Conservation (phyloP, 495 filamentous ascomycete genomes). For the Clavariopsis aquatica region DNA sequence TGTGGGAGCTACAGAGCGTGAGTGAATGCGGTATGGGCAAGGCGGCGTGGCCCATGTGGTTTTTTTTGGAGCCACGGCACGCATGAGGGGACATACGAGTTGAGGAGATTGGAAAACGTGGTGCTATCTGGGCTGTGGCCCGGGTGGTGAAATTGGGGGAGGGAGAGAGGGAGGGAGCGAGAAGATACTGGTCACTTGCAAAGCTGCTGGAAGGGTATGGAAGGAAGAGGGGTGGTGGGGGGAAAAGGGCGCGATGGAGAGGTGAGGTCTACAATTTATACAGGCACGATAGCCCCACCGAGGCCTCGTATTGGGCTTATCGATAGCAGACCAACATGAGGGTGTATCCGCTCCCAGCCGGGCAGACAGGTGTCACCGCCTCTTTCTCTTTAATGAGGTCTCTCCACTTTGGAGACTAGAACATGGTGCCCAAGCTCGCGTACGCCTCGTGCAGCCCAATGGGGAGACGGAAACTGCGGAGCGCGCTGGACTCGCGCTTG, state of each 20-base stretch:
- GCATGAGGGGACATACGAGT: constrained; percentile 65
- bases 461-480: constrained; percentile 1
- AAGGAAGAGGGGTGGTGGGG: background rate
- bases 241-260: background rate
- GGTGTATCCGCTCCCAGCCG: background rate
- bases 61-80: background rate
- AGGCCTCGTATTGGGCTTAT: constrained; percentile 20
- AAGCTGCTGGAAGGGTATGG: background rate
- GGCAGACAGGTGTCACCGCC: constrained; percentile 28
- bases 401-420: constrained; percentile 18
- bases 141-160: constrained; percentile 3
- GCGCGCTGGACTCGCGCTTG: constrained; percentile 8
- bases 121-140: constrained; percentile 54
- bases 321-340: constrained; percentile 19
- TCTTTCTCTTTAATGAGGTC: constrained; percentile 8
- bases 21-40: constrained; percentile 8
- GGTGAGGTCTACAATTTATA: constrained; percentile 21
- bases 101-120: constrained; percentile 88
- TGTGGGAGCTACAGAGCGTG: constrained; percentile 64
- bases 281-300: background rate
- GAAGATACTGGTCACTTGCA: background rate
- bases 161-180: background rate
- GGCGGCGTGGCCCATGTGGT: background rate
- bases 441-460: constrained; percentile 17
- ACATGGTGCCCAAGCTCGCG: constrained; percentile 8